These are phyloP conservation scores for Cucumis variabilis DNA, from an alignment of 331 rosid genomes.

Conservation along the genomic window DNA sequence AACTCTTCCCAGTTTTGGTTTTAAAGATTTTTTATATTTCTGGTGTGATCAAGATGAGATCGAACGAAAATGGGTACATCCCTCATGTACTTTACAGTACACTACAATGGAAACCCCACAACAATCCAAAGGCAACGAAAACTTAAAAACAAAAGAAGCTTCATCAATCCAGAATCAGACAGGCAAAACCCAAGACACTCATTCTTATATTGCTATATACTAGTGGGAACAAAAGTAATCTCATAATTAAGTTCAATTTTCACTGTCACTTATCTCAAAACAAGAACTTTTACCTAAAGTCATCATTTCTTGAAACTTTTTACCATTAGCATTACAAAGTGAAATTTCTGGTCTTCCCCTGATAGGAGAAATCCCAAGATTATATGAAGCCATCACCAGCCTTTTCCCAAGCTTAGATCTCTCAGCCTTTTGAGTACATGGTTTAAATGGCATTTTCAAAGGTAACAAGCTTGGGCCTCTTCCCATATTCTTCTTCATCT, in stretches of 20 bases:
- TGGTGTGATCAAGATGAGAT: too few species aligned
- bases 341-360: slow-evolving; percentile 45
- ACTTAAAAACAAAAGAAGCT: slow-evolving; percentile 1
- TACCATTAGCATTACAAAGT: slow-evolving; percentile 45
- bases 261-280: slow-evolving; percentile 58
- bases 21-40: too few species aligned
- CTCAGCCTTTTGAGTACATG: slow-evolving; percentile 27
- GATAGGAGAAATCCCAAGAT: slow-evolving; percentile 53
- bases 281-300: slow-evolving; percentile 41
- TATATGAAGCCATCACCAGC: slow-evolving; percentile 57
- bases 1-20: too few species aligned
- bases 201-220: neutral
- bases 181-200: neutral
- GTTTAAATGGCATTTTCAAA: slow-evolving; percentile 36
- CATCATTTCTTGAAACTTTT: slow-evolving; percentile 37
- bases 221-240: slow-evolving; percentile 20
- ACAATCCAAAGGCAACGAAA: neutral
- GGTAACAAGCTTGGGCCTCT: slow-evolving; percentile 44
- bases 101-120: neutral
- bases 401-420: slow-evolving; percentile 57
- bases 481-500: slow-evolving; percentile 14
- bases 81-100: neutral
- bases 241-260: slow-evolving; percentile 39
- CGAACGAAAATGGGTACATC: too few species aligned
- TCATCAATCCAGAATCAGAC: neutral